These are phyloP conservation scores for Polyporus tsugae DNA, from an alignment of 1,284 basidiomycete genomes.

Conservation along the genomic window DNA sequence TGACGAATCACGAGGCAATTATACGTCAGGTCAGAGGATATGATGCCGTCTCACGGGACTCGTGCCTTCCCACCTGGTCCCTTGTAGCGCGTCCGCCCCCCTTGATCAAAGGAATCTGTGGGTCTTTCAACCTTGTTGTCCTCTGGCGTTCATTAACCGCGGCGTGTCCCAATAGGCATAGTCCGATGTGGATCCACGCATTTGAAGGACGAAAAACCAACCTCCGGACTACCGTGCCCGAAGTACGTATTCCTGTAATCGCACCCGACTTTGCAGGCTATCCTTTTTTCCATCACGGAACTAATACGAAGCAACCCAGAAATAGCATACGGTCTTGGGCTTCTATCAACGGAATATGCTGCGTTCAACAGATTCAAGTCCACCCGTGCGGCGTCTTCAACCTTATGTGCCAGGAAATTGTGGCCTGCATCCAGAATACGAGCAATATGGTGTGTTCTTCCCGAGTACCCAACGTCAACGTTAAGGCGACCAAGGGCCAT, in stretches of 20 bases:
- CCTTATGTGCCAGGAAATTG: background rate
- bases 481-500: background rate
- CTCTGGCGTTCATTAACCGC: background rate
- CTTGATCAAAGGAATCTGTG: background rate
- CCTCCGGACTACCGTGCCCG: background rate
- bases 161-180: background rate
- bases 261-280: background rate
- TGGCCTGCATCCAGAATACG: background rate
- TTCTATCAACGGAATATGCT: background rate
- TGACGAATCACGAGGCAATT: background rate
- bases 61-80: background rate
- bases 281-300: background rate
- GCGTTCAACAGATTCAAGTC: background rate
- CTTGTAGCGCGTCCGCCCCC: background rate
- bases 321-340: background rate
- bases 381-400: background rate
- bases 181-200: background rate
- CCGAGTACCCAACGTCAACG: background rate
- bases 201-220: background rate
- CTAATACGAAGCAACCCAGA: background rate
- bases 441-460: background rate
- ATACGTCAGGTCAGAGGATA: background rate
- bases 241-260: background rate
- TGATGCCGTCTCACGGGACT: background rate
- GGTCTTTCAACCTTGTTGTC: background rate